phyloP scores from a whole-genome alignment of 345 rosid species.

The Pistacia vera region DNA sequence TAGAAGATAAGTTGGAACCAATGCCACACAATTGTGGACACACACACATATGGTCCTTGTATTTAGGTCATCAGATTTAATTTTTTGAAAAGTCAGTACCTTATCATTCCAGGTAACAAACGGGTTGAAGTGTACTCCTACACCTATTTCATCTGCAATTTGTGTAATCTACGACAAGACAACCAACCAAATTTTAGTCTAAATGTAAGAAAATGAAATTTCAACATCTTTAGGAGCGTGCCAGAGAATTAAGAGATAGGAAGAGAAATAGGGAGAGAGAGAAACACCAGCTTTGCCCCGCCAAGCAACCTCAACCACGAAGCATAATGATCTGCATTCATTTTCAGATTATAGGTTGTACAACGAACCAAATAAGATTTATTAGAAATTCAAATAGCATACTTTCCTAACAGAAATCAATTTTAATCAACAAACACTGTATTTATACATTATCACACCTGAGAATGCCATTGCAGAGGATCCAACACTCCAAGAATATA shows the following conservation, averaged over 20 bases:
- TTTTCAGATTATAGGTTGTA: slow-evolving; percentile 64
- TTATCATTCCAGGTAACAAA: too few relatives aligned
- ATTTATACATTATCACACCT: slow-evolving; percentile 40
- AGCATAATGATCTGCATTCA: slow-evolving; percentile 66
- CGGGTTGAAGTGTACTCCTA: too few relatives aligned
- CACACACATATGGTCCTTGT: too few relatives aligned
- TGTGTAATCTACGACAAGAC: too few relatives aligned
- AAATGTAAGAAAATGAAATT: too few relatives aligned
- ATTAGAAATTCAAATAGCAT: not conserved
- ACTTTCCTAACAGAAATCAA: not conserved
- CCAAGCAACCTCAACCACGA: slow-evolving; percentile 81
- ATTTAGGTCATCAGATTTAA: too few relatives aligned
- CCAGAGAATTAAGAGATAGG: not conserved
- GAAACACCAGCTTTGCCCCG: slow-evolving; percentile 72
- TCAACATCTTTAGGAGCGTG: too few relatives aligned
- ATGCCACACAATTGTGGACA: too few relatives aligned
- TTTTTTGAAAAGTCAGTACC: too few relatives aligned
- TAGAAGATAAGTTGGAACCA: too few relatives aligned
- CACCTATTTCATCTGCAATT: too few relatives aligned
- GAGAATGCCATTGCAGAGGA: slow-evolving; percentile 80
- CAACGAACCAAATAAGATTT: slow-evolving; percentile 13
- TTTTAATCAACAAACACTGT: not conserved
- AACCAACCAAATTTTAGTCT: too few relatives aligned
- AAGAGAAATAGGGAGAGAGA: slow-evolving; percentile 31
- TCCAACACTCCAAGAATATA: slow-evolving; percentile 84